Evolutionary conservation across 768 basidiomycete species (phyloP).

Genomic region (Naganishia kalamii): DNA sequence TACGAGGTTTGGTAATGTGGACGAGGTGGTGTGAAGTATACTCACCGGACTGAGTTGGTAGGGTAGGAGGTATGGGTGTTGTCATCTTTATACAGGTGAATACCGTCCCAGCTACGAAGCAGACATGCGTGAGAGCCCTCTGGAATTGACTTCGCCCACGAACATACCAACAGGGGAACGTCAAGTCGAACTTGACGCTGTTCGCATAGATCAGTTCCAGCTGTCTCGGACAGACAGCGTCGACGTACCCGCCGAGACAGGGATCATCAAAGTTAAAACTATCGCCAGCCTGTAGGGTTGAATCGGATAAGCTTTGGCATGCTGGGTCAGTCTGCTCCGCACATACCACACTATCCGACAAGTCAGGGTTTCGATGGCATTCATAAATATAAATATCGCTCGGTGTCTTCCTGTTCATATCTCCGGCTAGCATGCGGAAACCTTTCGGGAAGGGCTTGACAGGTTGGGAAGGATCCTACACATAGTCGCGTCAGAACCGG

Average conservation of each 20-base stretch:
- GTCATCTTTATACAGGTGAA: conserved; percentile 36
- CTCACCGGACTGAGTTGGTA: no score
- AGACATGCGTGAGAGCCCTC: no score
- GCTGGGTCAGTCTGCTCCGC: no score
- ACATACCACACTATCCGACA: no score
- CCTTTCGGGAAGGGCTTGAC: conserved; percentile 29
- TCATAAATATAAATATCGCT: neutral
- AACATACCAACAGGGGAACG: conserved; percentile 36
- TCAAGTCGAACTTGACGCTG: conserved; percentile 33
- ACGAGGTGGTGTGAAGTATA: no score
- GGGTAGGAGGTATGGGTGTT: conserved; percentile 35
- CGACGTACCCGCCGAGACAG: conserved; percentile 32
- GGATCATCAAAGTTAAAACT: conserved; percentile 32
- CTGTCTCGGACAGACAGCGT: no score
- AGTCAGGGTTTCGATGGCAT: neutral
- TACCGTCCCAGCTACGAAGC: conserved; percentile 46
- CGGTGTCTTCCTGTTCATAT: conserved; percentile 18
- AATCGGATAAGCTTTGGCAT: no score
- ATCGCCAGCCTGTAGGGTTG: no score
- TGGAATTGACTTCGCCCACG: no score
- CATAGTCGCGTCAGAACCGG: neutral
- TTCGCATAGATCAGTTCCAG: no score
- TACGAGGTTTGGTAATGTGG: no score
- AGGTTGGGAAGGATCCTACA: neutral
- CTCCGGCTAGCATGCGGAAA: conserved; percentile 34